Base-by-base conservation (phyloP, 2,329 filamentous ascomycete species). In the Colletotrichum sp. region DNA sequence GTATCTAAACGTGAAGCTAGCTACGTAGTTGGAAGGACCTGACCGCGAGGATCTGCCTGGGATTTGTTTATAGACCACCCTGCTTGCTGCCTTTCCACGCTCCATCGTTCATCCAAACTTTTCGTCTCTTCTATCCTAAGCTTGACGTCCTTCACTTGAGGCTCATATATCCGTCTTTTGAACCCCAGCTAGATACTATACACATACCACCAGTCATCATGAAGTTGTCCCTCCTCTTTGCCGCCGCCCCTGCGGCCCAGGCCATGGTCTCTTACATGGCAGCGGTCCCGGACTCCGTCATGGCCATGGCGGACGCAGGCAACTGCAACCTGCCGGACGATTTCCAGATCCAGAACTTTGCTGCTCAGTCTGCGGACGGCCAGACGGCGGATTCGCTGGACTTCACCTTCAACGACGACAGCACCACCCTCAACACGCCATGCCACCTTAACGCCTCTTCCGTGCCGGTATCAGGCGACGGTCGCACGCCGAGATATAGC, bases 361-460 rank as follows among this genome's bases (percentile, higher is more conserved):
- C 75, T 16, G 83, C 81, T 15, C 77, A 81, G 24, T 82, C 82
- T 64, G 84, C 84, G 70, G 78, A 84, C 72, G 84, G 82, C n/a
- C 71, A 81, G 28, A 81, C 80, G 10, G 78, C 86, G 24, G 76
- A 79, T 21, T 80, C 79, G 9, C 80, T 87, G 77, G 78, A 83
- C 70, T 90, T 90, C 78, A 80, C 75, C 67, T 90, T 85, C 80
- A 67, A 80, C 52, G 87, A 89, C 78, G 64, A 80, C 13, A 81
- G 79, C n/a, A 89, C 87, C 21, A 77, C 79, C 4, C 80, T 87
- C 64, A 79, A 80, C n/a, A 88, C 88, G 12, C 75, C 77, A 2
- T 90, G 89, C 81, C 81, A 84, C 49, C 85, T 83, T 80, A 88
- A 90, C 79, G 82, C 83, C 21, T 84, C 84, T 8, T 89, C 88